A percentile compares a stretch with the other conserved stretches of the same genome.
phyloP scores from a whole-genome alignment of 768 basidiomycete species.

The Melanogaster broomeanus region DNA sequence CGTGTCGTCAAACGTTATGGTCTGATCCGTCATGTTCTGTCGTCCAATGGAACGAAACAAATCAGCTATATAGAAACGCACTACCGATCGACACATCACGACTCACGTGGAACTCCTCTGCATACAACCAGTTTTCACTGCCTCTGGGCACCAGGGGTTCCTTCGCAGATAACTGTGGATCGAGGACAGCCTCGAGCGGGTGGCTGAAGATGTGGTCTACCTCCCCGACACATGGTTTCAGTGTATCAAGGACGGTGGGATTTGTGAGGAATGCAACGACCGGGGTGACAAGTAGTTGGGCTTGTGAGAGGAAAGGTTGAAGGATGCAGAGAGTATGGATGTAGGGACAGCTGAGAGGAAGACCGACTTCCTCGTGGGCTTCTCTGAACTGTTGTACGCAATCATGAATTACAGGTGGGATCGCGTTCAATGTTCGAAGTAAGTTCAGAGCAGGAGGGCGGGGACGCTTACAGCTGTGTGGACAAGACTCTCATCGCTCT shows the following conservation, averaged over 20 bases:
- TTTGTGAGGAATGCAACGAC: constrained; percentile 72
- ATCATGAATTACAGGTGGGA: not conserved
- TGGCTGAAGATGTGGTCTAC: constrained; percentile 82
- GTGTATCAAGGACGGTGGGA: constrained; percentile 43
- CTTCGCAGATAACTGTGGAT: constrained; percentile 49
- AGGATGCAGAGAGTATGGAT: constrained; percentile 63
- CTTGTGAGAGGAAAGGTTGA: constrained; percentile 69
- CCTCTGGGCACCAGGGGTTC: constrained; percentile 54
- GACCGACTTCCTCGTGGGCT: constrained; percentile 81
- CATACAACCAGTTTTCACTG: constrained; percentile 79
- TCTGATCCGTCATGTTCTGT: constrained; percentile 58
- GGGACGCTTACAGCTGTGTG: constrained; percentile 69
- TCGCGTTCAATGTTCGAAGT: not conserved
- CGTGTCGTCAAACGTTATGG: constrained; percentile 43
- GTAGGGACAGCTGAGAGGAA: constrained; percentile 57
- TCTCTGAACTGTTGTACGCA: constrained; percentile 62
- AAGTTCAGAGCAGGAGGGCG: not conserved
- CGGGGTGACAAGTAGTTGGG: constrained; percentile 73
- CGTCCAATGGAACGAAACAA: not conserved
- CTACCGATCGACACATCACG: not conserved
- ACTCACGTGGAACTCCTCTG: constrained; percentile 71
- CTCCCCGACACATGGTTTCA: constrained; percentile 63
- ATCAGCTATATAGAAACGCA: not conserved
- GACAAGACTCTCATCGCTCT: constrained; percentile 58
- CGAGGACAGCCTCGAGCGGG: constrained; percentile 71